Evolutionary conservation across 2,329 filamentous ascomycete species (phyloP), one percentile per base, ranked within the genome.

Genomic region (Colletotrichum siamense): DNA sequence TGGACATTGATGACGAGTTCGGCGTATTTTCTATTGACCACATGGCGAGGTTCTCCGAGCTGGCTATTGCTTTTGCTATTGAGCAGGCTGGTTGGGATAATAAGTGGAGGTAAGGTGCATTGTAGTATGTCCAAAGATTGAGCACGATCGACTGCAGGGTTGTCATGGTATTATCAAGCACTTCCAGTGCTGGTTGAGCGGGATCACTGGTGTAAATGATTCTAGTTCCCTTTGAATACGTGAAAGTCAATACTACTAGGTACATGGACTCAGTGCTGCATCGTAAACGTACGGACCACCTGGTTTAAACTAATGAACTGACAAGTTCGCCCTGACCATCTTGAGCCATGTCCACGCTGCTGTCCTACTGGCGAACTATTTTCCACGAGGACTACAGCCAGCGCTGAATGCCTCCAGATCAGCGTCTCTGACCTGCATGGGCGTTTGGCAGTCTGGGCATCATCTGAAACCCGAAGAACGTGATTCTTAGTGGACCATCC

Each of bases 81-180:
- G 85, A 86, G 74, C 84, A 86, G 79, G 83, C 82, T 16, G 84
- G 85, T 3, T 86, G 85, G 85, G 82, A 86, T 65, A 86, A 86
- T 39, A 78, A 79, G 22, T 86, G 85, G 85, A 81, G 85, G 77
- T 86, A 26, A 79, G 85, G 77, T 86, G 16, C 79, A 72, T 8
- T 10, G 1, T 2, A 49, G 1, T 2, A 5, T 22, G n/a, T 3
- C n/a, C 6, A 52, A 49, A 2, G 39, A 49, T 24, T 22, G 44
- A 52, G 3, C 44, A 22, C 10, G n/a, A 52, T 52, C n/a, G 44
- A 13, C 7, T 24, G n/a, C 6, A 52, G n/a, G 18, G n/a, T 22
- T 13, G 2, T 13, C 9, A 22, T 52, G 6, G 44, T 22, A 24
- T 22, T 12, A 1, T 22, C n/a, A 9, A 52, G 16, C 10, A 22